phyloP scores from a whole-genome alignment of 495 filamentous ascomycete genomes.

The Aspergillus nidulans region DNA sequence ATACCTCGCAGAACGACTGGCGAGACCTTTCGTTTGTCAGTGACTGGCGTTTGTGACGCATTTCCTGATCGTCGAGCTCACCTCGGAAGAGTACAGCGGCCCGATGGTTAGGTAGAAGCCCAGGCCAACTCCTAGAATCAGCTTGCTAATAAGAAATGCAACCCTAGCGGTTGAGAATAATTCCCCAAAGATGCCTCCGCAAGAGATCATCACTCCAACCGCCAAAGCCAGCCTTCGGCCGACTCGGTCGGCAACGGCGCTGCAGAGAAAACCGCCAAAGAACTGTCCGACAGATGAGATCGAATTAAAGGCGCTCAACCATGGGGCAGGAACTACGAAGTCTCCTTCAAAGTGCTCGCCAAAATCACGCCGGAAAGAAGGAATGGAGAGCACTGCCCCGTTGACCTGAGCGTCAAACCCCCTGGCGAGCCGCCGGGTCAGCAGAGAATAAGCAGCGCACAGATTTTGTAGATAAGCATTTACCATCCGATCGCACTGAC shows the following conservation, averaged over 20 bases:
- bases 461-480: too few species aligned
- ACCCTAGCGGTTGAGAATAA: background rate
- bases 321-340: background rate
- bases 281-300: background rate
- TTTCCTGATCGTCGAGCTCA: too few species aligned
- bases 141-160: background rate
- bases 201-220: background rate
- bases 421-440: slow-evolving; percentile 5
- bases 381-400: slow-evolving; percentile 14
- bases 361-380: background rate
- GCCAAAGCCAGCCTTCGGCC: background rate
- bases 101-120: background rate
- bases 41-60: too few species aligned
- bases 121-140: background rate
- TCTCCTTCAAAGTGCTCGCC: background rate
- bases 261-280: background rate
- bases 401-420: slow-evolving; percentile 43
- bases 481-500: too few species aligned
- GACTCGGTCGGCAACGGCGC: background rate
- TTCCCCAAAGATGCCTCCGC: background rate
- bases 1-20: background rate
- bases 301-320: background rate
- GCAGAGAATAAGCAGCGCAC: too few species aligned
- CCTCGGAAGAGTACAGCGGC: background rate
- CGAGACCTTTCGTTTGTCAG: too few species aligned